Percentiles rank a stretch among this genome's conserved stretches.
Evolutionary conservation across 345 rosid genomes (phyloP).

Genomic region (Gossypium arboreum): DNA sequence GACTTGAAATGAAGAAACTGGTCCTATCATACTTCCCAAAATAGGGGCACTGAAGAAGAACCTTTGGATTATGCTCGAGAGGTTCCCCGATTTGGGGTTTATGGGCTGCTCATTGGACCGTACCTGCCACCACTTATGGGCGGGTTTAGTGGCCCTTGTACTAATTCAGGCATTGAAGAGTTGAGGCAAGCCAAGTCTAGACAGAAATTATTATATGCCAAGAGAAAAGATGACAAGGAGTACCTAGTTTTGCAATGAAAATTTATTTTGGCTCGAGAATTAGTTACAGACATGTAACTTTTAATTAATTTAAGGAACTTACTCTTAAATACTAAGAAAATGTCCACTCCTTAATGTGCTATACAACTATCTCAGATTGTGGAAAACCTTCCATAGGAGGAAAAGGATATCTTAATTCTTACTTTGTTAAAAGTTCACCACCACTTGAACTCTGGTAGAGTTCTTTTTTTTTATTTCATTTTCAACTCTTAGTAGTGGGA

Average conservation of each 20-base stretch:
- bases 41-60: slow-evolving; percentile 87
- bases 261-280: too few species aligned
- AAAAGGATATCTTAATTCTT: neutral
- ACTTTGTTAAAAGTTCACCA: slow-evolving; percentile 8
- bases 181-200: slow-evolving; percentile 76
- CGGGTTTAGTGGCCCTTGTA: slow-evolving; percentile 68
- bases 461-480: slow-evolving; percentile 9
- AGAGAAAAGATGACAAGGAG: slow-evolving; percentile 67
- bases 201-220: slow-evolving; percentile 74
- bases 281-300: too few species aligned
- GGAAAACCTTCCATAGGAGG: slow-evolving; percentile 3
- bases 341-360: too few species aligned
- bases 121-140: slow-evolving; percentile 78
- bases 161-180: slow-evolving; percentile 70
- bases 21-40: slow-evolving; percentile 49
- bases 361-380: neutral
- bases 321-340: neutral
- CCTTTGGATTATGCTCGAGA: slow-evolving; percentile 57
- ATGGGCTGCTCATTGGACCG: slow-evolving; percentile 71
- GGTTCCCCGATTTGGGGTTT: slow-evolving; percentile 46
- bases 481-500: neutral
- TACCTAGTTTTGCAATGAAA: slow-evolving; percentile 27
- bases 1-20: slow-evolving; percentile 30
- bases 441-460: neutral
- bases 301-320: neutral